These are phyloP conservation scores for Camelina laxa DNA, from an alignment of 345 rosid genomes.

Conservation along the genomic window DNA sequence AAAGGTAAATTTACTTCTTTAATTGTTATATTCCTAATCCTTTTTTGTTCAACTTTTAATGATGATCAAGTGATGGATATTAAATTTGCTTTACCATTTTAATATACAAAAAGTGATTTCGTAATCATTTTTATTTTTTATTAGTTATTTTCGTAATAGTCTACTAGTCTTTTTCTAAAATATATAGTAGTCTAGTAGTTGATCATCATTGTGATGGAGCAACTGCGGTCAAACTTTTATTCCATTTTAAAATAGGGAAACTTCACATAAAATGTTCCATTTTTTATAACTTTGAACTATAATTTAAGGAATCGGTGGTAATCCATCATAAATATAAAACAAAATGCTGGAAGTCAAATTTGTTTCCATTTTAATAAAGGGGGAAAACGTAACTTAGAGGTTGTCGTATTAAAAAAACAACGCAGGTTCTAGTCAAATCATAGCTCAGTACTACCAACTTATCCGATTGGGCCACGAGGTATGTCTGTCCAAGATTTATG, in stretches of 20 bases:
- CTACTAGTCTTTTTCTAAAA: no score
- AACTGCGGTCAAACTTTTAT: constrained; percentile 2
- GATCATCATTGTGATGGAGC: constrained; percentile 4
- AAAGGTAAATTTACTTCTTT: constrained; percentile 44
- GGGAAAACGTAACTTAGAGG: constrained; percentile 16
- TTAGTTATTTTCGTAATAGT: not conserved
- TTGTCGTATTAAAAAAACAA: not conserved
- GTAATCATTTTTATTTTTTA: not conserved
- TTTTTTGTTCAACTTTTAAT: not conserved
- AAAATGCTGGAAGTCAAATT: constrained; percentile 11
- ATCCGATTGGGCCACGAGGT: constrained; percentile 47
- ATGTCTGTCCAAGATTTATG: not conserved
- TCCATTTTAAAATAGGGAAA: not conserved
- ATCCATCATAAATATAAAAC: not conserved
- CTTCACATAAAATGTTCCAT: not conserved
- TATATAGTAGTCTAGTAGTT: not conserved
- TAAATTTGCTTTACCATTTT: not conserved
- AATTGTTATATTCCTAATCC: not conserved
- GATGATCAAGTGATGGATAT: constrained; percentile 13
- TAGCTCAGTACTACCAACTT: constrained; percentile 51
- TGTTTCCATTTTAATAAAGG: constrained; percentile 1
- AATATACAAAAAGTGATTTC: not conserved
- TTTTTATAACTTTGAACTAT: not conserved
- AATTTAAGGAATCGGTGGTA: not conserved
- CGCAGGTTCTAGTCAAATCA: constrained; percentile 48